phyloP scores from a whole-genome alignment of 75 land plant genomes.

The Azolla pinnata region DNA sequence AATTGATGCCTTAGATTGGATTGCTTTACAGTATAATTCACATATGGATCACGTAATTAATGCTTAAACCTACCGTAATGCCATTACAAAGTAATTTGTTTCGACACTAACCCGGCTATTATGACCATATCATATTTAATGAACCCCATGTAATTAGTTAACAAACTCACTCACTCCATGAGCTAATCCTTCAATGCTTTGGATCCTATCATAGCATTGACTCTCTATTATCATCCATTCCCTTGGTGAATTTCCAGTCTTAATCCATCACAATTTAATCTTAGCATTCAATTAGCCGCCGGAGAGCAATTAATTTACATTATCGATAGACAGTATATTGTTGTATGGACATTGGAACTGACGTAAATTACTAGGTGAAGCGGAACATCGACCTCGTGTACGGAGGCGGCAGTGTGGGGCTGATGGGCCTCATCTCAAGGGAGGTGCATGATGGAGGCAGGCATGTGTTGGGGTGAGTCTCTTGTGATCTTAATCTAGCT shows the following conservation, averaged over 20 bases:
- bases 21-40: slow-evolving; percentile 2
- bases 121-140: too few species aligned
- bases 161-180: too few species aligned
- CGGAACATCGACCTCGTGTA: slow-evolving; percentile 67
- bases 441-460: slow-evolving; percentile 62
- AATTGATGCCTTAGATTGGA: background rate
- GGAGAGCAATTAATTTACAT: too few species aligned
- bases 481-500: background rate
- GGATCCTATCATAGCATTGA: too few species aligned
- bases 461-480: slow-evolving; percentile 53
- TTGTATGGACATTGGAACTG: background rate
- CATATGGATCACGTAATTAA: background rate
- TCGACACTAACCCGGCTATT: background rate
- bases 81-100: too few species aligned
- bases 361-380: slow-evolving; percentile 30
- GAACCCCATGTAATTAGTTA: too few species aligned
- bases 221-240: background rate
- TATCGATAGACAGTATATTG: background rate
- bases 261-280: background rate
- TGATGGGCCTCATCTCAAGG: slow-evolving; percentile 68
- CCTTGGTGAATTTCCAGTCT: background rate
- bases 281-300: too few species aligned
- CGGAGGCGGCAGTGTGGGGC: slow-evolving; percentile 74
- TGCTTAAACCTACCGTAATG: background rate
- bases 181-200: too few species aligned